Conservation (phyloP, 176 grass and related monocot genomes). For the Aegilops longissima region DNA sequence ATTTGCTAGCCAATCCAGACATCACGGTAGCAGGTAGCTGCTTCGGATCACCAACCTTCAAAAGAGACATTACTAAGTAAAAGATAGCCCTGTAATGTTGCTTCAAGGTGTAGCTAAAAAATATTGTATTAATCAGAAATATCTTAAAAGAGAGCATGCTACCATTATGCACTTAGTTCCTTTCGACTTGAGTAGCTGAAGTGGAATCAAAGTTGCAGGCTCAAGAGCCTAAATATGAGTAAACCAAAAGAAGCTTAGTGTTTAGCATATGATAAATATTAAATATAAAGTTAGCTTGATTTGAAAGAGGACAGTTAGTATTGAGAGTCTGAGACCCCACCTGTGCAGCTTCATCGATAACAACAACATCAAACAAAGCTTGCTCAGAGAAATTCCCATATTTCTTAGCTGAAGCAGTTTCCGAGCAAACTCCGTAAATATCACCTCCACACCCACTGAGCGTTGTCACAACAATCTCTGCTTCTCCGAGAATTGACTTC, state of each 20-base stretch:
- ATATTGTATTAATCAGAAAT: constrained; percentile 6
- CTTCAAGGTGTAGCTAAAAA: constrained; percentile 20
- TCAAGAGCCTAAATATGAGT: constrained; percentile 77
- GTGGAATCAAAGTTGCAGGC: constrained; percentile 92
- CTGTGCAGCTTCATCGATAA: constrained; percentile 97
- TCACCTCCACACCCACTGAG: constrained; percentile 97
- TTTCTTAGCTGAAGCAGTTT: constrained; percentile 74
- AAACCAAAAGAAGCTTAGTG: constrained; percentile 31
- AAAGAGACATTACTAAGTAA: constrained; percentile 30
- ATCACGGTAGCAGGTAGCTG: constrained; percentile 95
- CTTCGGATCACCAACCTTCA: constrained; percentile 99
- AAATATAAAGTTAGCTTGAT: constrained; percentile 10
- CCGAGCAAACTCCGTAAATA: constrained; percentile 83
- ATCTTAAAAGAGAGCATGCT: constrained; percentile 10
- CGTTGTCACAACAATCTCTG: constrained; percentile 91
- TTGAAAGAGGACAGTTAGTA: constrained; percentile 9
- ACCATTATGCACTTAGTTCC: constrained; percentile 98
- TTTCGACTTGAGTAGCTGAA: constrained; percentile 96
- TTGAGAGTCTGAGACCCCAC: constrained; percentile 23
- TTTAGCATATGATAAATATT: constrained; percentile 12
- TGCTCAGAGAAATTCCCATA: constrained; percentile 80
- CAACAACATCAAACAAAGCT: constrained; percentile 87
- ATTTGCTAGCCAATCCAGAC: constrained; percentile 89
- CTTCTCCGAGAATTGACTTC: constrained; percentile 88
- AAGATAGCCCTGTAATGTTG: constrained; percentile 1